Percentiles rank a stretch among this genome's conserved stretches.
Conservation (phyloP, 208 protist genomes). For the Acanthamoeba lenticulata region DNA sequence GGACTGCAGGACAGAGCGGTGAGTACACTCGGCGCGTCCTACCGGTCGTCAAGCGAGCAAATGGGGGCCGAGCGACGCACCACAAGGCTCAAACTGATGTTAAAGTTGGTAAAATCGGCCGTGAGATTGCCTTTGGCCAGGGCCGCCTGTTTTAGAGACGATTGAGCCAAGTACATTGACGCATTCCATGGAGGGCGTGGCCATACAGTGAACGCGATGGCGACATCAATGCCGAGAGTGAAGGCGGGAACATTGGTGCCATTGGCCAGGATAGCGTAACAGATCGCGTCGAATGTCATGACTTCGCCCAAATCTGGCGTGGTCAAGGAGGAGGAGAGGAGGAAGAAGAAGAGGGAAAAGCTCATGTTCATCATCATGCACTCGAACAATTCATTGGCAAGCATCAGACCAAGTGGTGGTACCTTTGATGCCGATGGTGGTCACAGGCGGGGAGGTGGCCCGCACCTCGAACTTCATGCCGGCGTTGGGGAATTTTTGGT, state of each 20-base stretch:
- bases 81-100: not conserved
- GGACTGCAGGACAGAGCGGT: too few relatives aligned
- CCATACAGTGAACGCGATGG: slow-evolving; percentile 2
- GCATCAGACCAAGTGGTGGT: not conserved
- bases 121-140: slow-evolving; percentile 14
- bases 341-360: not conserved
- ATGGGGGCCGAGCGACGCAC: not conserved
- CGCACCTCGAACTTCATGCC: slow-evolving; percentile 37
- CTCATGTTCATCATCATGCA: too few relatives aligned
- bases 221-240: slow-evolving; percentile 34
- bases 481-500: slow-evolving; percentile 44
- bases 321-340: not conserved
- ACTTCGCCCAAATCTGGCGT: not conserved
- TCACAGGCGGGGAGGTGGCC: slow-evolving; percentile 1
- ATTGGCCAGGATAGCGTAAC: not conserved
- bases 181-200: not conserved
- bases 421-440: not conserved
- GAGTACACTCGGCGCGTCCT: too few relatives aligned
- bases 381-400: too few relatives aligned
- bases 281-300: slow-evolving; percentile 26
- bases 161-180: not conserved
- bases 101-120: slow-evolving; percentile 7
- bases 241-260: not conserved
- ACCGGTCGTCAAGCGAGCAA: too few relatives aligned
- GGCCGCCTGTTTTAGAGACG: not conserved